phyloP scores from a whole-genome alignment of 331 rosid genomes.

The Cydonia oblonga region DNA sequence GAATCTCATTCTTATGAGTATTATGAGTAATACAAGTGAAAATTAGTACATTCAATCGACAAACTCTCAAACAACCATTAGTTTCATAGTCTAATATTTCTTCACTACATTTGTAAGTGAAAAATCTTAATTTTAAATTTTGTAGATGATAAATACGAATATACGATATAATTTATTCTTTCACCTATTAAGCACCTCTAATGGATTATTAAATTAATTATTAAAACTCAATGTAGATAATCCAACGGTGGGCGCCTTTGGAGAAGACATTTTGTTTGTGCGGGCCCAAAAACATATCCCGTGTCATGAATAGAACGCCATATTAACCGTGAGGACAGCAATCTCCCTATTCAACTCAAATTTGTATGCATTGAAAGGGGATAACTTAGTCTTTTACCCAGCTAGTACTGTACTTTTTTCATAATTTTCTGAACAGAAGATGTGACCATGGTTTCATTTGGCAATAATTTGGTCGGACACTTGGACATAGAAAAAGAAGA shows the following conservation, averaged over 20 bases:
- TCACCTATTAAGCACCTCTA: no score
- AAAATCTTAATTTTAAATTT: no score
- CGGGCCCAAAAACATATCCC: conserved; percentile 4
- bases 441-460: conserved; percentile 28
- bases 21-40: neutral
- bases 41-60: neutral
- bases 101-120: no score
- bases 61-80: neutral
- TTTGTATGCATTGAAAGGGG: neutral
- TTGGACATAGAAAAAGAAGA: conserved; percentile 33
- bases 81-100: no score
- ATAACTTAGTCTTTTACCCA: neutral
- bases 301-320: neutral
- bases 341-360: neutral
- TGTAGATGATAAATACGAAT: no score
- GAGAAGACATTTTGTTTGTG: neutral
- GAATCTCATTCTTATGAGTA: neutral
- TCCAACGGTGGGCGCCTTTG: neutral
- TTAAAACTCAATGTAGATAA: neutral
- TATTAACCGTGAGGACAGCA: neutral
- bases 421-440: neutral
- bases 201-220: no score
- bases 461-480: conserved; percentile 46
- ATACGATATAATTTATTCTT: no score
- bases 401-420: neutral